Evolutionary conservation across 2,329 filamentous ascomycete species (phyloP).

Genomic region (Cordyceps cicadae): DNA sequence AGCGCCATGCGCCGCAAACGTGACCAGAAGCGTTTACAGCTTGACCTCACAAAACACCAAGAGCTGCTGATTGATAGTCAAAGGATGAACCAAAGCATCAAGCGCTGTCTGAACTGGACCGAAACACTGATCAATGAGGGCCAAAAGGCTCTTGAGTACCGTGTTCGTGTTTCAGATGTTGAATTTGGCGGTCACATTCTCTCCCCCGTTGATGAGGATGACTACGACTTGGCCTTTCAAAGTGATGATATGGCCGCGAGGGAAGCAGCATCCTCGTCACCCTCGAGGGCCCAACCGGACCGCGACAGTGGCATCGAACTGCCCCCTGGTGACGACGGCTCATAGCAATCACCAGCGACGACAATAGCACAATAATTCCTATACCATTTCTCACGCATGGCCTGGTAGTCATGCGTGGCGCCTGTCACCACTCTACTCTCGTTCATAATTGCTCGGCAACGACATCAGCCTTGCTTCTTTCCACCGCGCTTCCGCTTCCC

Average conservation of each 20-base stretch:
- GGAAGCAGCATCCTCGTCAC: constrained; percentile 20
- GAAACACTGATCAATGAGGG: constrained; percentile 86
- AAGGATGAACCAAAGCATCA: constrained; percentile 91
- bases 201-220: constrained; percentile 55
- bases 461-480: background rate
- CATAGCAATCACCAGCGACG: background rate
- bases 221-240: constrained; percentile 18
- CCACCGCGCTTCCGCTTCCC: background rate
- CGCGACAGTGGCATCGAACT: constrained; percentile 47
- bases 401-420: background rate
- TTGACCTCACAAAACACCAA: constrained; percentile 82
- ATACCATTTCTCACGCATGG: background rate
- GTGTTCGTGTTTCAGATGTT: constrained; percentile 69
- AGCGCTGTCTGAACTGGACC: constrained; percentile 79
- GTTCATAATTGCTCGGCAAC: background rate
- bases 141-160: constrained; percentile 76
- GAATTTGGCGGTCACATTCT: constrained; percentile 75
- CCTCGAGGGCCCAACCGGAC: constrained; percentile 36
- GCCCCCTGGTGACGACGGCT: constrained; percentile 21
- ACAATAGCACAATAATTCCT: background rate
- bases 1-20: constrained; percentile 52
- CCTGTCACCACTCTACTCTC: constrained; percentile 3
- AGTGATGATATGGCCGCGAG: constrained; percentile 17
- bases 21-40: constrained; percentile 75
- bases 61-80: constrained; percentile 83